Conservation (phyloP, 371 early-diverging fungal genomes). For the Syncephalastrum sp. region DNA sequence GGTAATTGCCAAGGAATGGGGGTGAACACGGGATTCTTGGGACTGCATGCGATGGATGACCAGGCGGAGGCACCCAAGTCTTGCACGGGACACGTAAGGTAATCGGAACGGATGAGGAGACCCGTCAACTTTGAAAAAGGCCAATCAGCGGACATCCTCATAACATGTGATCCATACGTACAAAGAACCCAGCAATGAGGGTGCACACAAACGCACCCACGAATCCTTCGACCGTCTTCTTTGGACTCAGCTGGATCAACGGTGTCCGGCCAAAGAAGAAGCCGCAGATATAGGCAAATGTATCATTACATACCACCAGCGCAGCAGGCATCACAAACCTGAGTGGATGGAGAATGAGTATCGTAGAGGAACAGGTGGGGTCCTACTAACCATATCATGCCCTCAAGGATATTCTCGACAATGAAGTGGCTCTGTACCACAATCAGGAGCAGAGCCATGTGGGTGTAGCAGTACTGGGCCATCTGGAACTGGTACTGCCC, state of each 20-base stretch:
- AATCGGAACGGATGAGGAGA: constrained; percentile 63
- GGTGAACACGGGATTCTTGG: constrained; percentile 49
- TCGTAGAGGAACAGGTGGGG: neutral
- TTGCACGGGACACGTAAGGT: constrained; percentile 87
- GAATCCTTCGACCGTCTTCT: constrained; percentile 99
- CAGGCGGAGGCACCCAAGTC: constrained; percentile 48
- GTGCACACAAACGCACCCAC: constrained; percentile 93
- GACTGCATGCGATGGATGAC: constrained; percentile 47
- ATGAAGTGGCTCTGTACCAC: constrained; percentile 91
- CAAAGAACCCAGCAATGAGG: constrained; percentile 80
- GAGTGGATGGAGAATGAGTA: neutral
- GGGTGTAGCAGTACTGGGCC: constrained; percentile 93
- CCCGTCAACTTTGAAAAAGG: constrained; percentile 25
- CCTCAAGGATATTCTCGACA: constrained; percentile 95
- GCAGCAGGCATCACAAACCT: constrained; percentile 86
- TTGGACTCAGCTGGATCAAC: constrained; percentile 94
- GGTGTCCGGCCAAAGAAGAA: constrained; percentile 95
- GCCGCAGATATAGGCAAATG: constrained; percentile 96
- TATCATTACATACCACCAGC: constrained; percentile 98
- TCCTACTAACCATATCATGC: constrained; percentile 86
- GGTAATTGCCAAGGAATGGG: constrained; percentile 43
- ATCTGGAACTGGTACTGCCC: constrained; percentile 90
- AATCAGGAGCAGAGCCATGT: constrained; percentile 91
- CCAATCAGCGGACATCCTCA: neutral
- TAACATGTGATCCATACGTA: constrained; percentile 25